Conservation (phyloP, 23 red algal genomes). For the Gracilaria domingensis region DNA sequence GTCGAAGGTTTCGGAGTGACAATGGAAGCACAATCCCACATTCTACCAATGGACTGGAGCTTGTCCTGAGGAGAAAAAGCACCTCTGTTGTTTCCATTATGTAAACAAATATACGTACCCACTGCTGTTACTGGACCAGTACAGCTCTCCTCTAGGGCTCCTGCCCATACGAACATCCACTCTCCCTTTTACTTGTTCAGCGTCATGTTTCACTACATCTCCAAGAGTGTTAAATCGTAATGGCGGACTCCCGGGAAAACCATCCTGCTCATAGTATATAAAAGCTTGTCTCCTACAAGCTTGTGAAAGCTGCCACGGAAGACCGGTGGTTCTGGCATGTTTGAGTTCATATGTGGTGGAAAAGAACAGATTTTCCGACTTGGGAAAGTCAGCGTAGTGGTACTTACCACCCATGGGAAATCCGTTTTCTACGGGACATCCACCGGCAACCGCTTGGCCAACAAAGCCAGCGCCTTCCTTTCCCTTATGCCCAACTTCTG, state of each 20-base stretch:
- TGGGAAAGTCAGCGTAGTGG: slow-evolving; percentile 60
- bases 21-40: slow-evolving; percentile 45
- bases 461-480: slow-evolving; percentile 26
- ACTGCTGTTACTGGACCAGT: slow-evolving; percentile 63
- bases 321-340: slow-evolving; percentile 8
- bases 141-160: slow-evolving; percentile 30
- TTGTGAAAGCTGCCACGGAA: slow-evolving; percentile 33
- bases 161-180: slow-evolving; percentile 52
- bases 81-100: too few relatives aligned
- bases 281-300: slow-evolving; percentile 20
- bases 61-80: too few relatives aligned
- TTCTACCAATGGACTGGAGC: too few relatives aligned
- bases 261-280: background rate
- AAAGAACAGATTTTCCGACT: slow-evolving; percentile 49
- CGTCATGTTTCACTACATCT: slow-evolving; percentile 37
- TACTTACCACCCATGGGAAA: slow-evolving; percentile 50
- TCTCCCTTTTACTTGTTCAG: background rate
- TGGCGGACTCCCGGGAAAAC: background rate
- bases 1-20: background rate
- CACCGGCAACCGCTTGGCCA: slow-evolving; percentile 59
- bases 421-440: slow-evolving; percentile 54
- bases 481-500: slow-evolving; percentile 54
- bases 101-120: slow-evolving; percentile 52
- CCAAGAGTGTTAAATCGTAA: slow-evolving; percentile 27
- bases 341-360: slow-evolving; percentile 32